A percentile compares a stretch with the other conserved stretches of the same genome.
These are phyloP conservation scores for Talaromyces liani DNA, from an alignment of 495 filamentous ascomycete species.

Conservation along the genomic window DNA sequence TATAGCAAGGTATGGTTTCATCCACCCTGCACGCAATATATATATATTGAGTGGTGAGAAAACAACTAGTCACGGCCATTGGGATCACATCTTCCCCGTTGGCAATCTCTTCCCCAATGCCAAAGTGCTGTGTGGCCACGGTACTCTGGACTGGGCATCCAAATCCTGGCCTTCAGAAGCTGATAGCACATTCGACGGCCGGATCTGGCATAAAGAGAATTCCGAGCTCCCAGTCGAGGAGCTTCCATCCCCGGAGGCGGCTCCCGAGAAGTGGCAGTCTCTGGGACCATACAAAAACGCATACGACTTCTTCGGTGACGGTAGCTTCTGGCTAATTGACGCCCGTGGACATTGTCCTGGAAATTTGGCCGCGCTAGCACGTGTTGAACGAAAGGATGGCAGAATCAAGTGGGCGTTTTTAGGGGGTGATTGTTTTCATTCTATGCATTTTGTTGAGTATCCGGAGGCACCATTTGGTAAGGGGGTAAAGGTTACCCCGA, in stretches of 20 bases:
- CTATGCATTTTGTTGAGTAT: neutral
- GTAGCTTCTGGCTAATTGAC: conserved; percentile 25
- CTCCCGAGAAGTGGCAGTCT: conserved; percentile 1
- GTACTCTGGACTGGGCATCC: neutral
- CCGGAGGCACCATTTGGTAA: conserved; percentile 2
- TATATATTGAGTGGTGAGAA: neutral
- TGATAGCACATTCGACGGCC: neutral
- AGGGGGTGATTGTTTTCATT: conserved; percentile 1
- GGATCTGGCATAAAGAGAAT: neutral
- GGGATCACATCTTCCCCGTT: conserved; percentile 1
- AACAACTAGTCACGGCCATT: neutral
- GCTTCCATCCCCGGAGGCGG: neutral
- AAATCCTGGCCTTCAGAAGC: neutral
- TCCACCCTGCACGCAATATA: neutral
- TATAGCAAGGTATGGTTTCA: neutral
- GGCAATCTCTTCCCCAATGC: neutral
- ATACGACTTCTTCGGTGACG: conserved; percentile 22
- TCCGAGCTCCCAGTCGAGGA: neutral
- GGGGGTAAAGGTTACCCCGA: conserved; percentile 1
- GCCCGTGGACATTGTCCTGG: conserved; percentile 22
- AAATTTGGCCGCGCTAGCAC: conserved; percentile 15
- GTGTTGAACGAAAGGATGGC: conserved; percentile 3
- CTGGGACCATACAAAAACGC: conserved; percentile 24
- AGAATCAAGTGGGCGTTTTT: neutral
- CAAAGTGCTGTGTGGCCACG: neutral